Conservation (phyloP, 2,329 filamentous ascomycete species). For the Pyrenochaeta sp. region DNA sequence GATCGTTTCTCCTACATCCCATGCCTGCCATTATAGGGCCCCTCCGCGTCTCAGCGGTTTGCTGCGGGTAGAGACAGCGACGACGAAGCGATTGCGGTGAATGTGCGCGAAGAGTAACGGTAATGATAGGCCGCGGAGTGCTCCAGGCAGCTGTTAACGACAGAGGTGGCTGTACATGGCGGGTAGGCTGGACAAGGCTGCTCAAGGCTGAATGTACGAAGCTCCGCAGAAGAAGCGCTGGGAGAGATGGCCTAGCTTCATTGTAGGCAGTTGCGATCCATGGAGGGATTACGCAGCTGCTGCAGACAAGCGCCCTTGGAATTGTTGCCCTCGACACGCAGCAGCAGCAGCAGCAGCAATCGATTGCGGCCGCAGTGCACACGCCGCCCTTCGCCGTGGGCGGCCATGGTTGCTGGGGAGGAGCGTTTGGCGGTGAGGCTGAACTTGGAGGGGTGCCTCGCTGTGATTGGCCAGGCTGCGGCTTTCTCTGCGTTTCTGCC, state of each 20-base stretch:
- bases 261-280: constrained; percentile 1
- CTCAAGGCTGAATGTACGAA: constrained; percentile 3
- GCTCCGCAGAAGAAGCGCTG: not conserved
- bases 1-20: not conserved
- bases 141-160: constrained; percentile 16
- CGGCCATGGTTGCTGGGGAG: constrained; percentile 25
- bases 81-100: constrained; percentile 9
- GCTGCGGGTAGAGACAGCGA: constrained; percentile 8
- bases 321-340: constrained; percentile 2
- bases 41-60: not conserved
- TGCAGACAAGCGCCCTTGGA: not conserved
- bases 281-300: not conserved
- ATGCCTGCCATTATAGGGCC: not conserved
- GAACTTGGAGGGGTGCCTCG: constrained; percentile 10
- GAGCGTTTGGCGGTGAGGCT: constrained; percentile 34
- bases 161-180: constrained; percentile 11
- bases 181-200: constrained; percentile 18
- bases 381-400: constrained; percentile 21
- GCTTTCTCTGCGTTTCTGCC: constrained; percentile 46
- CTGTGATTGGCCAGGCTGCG: constrained; percentile 34
- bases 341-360: not conserved
- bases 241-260: not conserved
- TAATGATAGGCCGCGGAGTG: not conserved
- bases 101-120: not conserved
- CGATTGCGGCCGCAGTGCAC: constrained; percentile 6